Base-by-base conservation (phyloP, 805 yeast genomes). In the Blastobotrys attinorum region DNA sequence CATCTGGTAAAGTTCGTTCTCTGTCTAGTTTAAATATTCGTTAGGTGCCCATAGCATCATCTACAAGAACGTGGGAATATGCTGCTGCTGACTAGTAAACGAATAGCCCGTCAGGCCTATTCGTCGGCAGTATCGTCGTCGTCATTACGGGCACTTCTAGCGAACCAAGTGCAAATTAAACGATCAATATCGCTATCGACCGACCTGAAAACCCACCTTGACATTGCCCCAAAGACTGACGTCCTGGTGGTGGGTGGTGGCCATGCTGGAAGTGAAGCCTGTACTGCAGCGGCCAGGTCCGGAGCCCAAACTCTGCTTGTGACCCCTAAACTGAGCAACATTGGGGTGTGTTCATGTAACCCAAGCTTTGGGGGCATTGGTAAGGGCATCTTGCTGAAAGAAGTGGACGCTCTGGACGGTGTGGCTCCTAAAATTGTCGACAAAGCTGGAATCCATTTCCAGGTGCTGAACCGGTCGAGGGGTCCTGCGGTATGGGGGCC, bases 401-500 rank as follows among this genome's bases (percentile, higher is more conserved):
- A 92, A 64, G 87, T 92, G 11, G 99, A 92, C 67, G 97, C 99
- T 0, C 66, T 92, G 37, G 99, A 90, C 61, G 99, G 99, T 6
- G 83, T 90, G 1, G 79, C 94, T 3, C 79, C 89, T 0, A 69
- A 75, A 46, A 77, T 92, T n/a, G 88, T 92, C 1, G 99, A 92
- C 64, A 69, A 73, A 54, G 94, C 97, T 0, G 98, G 97, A 0
- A 83, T 89, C 23, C 96, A 89, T 60, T 92, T 81, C 64, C 87
- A 86, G 56, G 79, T 86, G 48, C 69, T 92, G 49, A 92, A 92
- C 60, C 71, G 81, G 37, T 82, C 95, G 1, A 76, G 87, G 51
- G 98, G 98, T 2, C 84, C 95, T 0, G 98, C 98, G 0, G 97
- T 90, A 1, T 95, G 97, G 86, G 97, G 98, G 0, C 97, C 96